phyloP scores from a whole-genome alignment of 257 asterid species.

The Lycium barbarum region DNA sequence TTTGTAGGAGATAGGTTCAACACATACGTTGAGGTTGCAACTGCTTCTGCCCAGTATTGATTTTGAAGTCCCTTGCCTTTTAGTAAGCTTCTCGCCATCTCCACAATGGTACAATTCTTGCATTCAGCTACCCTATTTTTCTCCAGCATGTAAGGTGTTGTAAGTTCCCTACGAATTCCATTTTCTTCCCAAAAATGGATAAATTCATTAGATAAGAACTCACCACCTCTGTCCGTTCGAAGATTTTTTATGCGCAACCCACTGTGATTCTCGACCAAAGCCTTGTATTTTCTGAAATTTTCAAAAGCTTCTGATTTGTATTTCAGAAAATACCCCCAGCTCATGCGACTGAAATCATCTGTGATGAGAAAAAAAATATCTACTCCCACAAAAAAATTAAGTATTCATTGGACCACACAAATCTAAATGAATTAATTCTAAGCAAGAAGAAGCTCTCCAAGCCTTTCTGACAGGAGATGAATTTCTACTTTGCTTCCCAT shows the following conservation, averaged over 20 bases:
- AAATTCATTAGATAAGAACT: not conserved
- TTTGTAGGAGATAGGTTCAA: not conserved
- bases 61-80: not conserved
- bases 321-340: not conserved
- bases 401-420: not conserved
- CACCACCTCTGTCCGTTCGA: not conserved
- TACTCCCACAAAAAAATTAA: not conserved
- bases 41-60: slow-evolving; percentile 10
- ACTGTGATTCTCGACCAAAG: not conserved
- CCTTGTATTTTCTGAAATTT: not conserved
- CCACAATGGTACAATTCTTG: not conserved
- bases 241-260: not conserved
- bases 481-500: not conserved
- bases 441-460: not conserved
- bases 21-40: not conserved
- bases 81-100: slow-evolving; percentile 21
- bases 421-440: too few species aligned
- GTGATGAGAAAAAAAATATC: not conserved
- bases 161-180: too few species aligned
- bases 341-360: not conserved
- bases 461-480: not conserved
- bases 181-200: not conserved
- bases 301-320: not conserved
- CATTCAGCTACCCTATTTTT: too few species aligned
- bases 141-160: too few species aligned